phyloP scores from a whole-genome alignment of 208 protist genomes.

The Leishmania arabica region DNA sequence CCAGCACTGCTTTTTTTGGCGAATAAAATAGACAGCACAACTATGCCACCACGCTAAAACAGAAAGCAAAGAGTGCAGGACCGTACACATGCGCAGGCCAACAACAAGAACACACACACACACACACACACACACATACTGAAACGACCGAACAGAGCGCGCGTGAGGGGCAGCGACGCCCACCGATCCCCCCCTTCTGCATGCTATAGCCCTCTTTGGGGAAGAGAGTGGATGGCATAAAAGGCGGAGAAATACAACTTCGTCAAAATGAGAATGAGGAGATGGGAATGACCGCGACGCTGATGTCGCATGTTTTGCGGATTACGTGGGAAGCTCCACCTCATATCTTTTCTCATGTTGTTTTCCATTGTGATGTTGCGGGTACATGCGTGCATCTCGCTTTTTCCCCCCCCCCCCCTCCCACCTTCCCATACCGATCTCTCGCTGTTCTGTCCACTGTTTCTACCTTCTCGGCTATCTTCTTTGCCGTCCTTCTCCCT shows the following conservation, averaged over 20 bases:
- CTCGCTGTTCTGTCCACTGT: background rate
- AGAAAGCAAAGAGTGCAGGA: too few species aligned
- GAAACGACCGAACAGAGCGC: background rate
- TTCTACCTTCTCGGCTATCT: background rate
- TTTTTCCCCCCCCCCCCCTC: too few species aligned
- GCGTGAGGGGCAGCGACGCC: background rate
- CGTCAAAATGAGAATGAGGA: background rate
- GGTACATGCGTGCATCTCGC: background rate
- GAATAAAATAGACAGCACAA: too few species aligned
- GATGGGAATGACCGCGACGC: too few species aligned
- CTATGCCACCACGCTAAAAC: too few species aligned
- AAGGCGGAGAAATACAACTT: background rate
- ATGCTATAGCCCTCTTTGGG: background rate
- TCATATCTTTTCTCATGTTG: background rate
- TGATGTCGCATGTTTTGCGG: background rate
- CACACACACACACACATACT: background rate
- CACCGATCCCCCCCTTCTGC: background rate
- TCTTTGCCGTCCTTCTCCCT: background rate
- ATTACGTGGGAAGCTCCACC: background rate
- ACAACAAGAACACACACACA: too few species aligned
- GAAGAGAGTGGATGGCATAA: background rate
- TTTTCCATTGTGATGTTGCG: background rate
- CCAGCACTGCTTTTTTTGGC: too few species aligned
- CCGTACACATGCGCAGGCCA: too few species aligned
- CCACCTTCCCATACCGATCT: background rate